phyloP scores from a whole-genome alignment of 1,284 basidiomycete genomes.

The Tilletia indica region DNA sequence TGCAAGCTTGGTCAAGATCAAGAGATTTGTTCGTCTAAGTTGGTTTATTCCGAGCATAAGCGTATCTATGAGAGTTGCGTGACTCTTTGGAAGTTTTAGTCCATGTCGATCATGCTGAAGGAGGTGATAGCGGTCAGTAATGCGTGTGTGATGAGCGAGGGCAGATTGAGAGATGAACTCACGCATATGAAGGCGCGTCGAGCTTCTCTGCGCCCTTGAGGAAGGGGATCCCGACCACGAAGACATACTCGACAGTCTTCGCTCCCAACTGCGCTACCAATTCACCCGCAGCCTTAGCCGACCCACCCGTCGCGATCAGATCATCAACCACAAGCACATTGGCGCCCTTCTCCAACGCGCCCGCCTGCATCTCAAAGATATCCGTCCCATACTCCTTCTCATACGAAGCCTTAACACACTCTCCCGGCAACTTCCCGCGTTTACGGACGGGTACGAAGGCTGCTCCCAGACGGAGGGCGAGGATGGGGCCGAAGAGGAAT shows the following conservation, averaged over 20 bases:
- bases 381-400: constrained; percentile 97
- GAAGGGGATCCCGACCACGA: constrained; percentile 84
- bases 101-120: constrained; percentile 15
- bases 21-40: not conserved
- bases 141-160: not conserved
- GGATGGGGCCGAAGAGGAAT: constrained; percentile 88
- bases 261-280: constrained; percentile 80
- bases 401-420: constrained; percentile 74
- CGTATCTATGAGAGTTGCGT: not conserved
- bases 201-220: constrained; percentile 76
- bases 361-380: constrained; percentile 89
- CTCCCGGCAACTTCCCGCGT: constrained; percentile 86
- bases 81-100: not conserved
- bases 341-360: constrained; percentile 75
- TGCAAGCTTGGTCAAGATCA: no score
- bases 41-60: not conserved
- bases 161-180: constrained; percentile 25
- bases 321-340: constrained; percentile 90
- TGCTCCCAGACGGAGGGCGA: constrained; percentile 85
- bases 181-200: constrained; percentile 71
- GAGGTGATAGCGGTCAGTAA: not conserved
- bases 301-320: constrained; percentile 94
- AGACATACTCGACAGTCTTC: constrained; percentile 85
- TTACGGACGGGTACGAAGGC: constrained; percentile 97
- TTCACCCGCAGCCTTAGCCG: constrained; percentile 87